Percentiles rank a stretch among this genome's conserved stretches.
phyloP scores from a whole-genome alignment of 495 filamentous ascomycete genomes.

The Penicillium herquei region DNA sequence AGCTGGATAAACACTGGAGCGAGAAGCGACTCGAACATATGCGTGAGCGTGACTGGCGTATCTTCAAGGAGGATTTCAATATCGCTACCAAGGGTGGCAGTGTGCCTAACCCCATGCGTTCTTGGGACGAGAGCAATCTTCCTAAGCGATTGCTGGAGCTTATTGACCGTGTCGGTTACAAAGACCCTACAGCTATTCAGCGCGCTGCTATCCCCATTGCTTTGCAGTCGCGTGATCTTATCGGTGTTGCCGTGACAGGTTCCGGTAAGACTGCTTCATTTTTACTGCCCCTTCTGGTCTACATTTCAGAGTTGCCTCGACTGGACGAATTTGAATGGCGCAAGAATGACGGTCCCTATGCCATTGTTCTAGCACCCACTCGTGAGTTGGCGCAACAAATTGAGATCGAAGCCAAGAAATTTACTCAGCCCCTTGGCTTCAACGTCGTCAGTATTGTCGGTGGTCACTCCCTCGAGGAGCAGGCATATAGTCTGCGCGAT shows the following conservation, averaged over 20 bases:
- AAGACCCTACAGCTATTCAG: slow-evolving; percentile 89
- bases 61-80: slow-evolving; percentile 99
- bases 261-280: slow-evolving; percentile 99
- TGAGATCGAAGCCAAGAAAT: slow-evolving; percentile 90
- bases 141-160: slow-evolving; percentile 81
- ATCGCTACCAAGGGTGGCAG: slow-evolving; percentile 88
- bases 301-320: slow-evolving; percentile 88
- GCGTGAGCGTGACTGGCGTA: slow-evolving; percentile 98
- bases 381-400: slow-evolving; percentile 98
- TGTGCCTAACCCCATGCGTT: slow-evolving; percentile 96
- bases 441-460: slow-evolving; percentile 96
- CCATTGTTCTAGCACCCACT: slow-evolving; percentile 94
- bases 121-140: slow-evolving; percentile 82
- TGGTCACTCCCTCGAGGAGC: slow-evolving; percentile 93
- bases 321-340: slow-evolving; percentile 73
- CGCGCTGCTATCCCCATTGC: slow-evolving; percentile 95
- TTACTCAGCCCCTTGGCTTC: slow-evolving; percentile 87
- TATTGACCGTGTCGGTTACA: slow-evolving; percentile 83
- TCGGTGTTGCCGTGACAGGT: slow-evolving; percentile 97
- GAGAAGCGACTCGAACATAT: slow-evolving; percentile 95
- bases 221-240: slow-evolving; percentile 87
- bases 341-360: slow-evolving; percentile 95
- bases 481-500: slow-evolving; percentile 88
- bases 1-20: slow-evolving; percentile 91
- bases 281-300: slow-evolving; percentile 89